Base-by-base conservation (phyloP, 2,329 filamentous ascomycete species). In the Xylariaceae sp. region DNA sequence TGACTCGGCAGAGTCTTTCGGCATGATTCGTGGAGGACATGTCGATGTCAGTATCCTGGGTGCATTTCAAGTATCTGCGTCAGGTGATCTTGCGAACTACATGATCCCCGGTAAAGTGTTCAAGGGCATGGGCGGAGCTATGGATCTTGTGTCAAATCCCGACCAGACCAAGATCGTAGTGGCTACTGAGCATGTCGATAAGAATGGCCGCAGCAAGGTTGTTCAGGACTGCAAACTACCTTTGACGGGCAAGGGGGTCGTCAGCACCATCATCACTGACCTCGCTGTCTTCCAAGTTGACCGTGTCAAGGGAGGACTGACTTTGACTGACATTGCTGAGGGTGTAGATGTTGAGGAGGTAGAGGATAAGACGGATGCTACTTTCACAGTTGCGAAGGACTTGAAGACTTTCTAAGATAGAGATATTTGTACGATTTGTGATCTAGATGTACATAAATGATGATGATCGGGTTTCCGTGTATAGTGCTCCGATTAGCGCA, bases 91-190 rank as follows among this genome's bases (percentile, higher is more conserved):
- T 46, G 89, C 89, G 41, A 94, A 94, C 70, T 95, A 89, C 75
- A 94, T 94, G 86, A 87, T 95, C 55, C 89, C 89, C 0, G 89
- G 89, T 19, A 94, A 92, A 69, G 82, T 89, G 11, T 83, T 90
- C 70, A 94, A 94, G 76, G 89, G 89, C 15, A 94, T 95, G 84
- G 89, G 89, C 53, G 85, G 85, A 27, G 85, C 85, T 15, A 88
- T 88, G 85, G 85, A 88, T 64, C 71, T 88, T 7, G 83, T 88
- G 11, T 83, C 81, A 35, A 87, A 87, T 68, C 85, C 85, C 0
- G 81, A 85, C 58, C 75, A 77, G 60, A 88, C 85, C 57, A 87
- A 86, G 74, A 85, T 88, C 58, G 82, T 88, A 5, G 83, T 87
- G 3, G 80, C 83, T 0, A 87, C 83, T 2, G 84, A 86, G 62